Percentiles rank a stretch among this genome's conserved stretches.
Conservation (phyloP, 148 eudicot species). For the Cornus kousa region DNA sequence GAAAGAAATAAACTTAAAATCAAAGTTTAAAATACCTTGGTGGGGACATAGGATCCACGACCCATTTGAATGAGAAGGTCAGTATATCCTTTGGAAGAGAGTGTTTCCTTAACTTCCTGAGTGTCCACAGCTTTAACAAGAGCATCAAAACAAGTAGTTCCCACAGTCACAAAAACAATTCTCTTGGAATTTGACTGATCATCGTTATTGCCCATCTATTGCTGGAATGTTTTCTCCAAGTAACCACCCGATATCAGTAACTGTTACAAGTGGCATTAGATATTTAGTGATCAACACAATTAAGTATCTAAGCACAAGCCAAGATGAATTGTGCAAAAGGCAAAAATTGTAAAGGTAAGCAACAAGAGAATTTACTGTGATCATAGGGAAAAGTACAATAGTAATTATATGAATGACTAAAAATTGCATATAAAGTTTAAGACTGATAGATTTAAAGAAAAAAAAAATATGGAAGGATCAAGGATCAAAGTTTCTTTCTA, state of each 20-base stretch:
- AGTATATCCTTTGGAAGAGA: conserved; percentile 68
- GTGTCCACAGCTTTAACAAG: conserved; percentile 75
- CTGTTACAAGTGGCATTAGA: neutral
- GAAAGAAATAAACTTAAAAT: neutral
- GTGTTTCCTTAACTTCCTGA: conserved; percentile 56
- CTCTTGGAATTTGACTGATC: conserved; percentile 30
- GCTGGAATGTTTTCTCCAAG: neutral
- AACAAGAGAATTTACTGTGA: neutral
- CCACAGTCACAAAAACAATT: conserved; percentile 78
- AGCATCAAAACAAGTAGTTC: conserved; percentile 82
- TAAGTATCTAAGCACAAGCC: neutral
- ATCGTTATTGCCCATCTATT: conserved; percentile 39
- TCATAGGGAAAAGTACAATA: neutral
- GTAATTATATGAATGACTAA: neutral
- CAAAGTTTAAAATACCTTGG: conserved; percentile 43
- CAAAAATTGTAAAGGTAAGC: neutral
- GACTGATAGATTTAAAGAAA: no score
- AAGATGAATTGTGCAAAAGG: neutral
- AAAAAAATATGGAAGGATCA: no score
- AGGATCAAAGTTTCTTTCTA: no score
- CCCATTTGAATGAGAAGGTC: conserved; percentile 85
- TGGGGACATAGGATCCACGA: conserved; percentile 72
- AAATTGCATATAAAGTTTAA: no score
- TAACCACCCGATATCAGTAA: neutral
- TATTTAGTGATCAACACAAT: neutral